Evolutionary conservation across 1,139 yeast species (phyloP).

Genomic region (Torulaspora globosa): DNA sequence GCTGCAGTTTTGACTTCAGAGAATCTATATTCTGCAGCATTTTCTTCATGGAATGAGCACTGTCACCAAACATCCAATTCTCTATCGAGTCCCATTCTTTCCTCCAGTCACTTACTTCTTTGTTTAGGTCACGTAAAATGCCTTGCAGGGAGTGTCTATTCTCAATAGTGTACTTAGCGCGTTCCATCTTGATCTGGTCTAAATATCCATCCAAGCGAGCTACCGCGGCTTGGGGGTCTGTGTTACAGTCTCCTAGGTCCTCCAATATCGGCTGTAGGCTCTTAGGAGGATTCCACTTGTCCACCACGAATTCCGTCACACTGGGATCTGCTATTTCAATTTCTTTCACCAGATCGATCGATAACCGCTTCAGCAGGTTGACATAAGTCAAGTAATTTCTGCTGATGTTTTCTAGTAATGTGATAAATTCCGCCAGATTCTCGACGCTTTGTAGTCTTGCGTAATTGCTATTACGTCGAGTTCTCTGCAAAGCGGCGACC

Average conservation of each 20-base stretch:
- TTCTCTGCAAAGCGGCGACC: conserved; percentile 12
- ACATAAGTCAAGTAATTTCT: conserved; percentile 26
- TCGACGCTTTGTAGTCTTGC: conserved; percentile 9
- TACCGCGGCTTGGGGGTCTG: conserved; percentile 18
- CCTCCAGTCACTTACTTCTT: conserved; percentile 34
- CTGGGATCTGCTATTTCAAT: conserved; percentile 25
- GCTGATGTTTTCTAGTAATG: conserved; percentile 19
- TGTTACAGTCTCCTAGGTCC: conserved; percentile 17
- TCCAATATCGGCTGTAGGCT: conserved; percentile 25
- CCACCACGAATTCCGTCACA: conserved; percentile 21
- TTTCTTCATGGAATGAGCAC: conserved; percentile 29
- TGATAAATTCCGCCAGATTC: conserved; percentile 17
- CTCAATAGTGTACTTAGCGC: conserved; percentile 33
- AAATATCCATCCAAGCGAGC: conserved; percentile 24
- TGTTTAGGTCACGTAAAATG: conserved; percentile 22
- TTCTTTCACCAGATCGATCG: conserved; percentile 30
- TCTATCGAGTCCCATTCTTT: conserved; percentile 34
- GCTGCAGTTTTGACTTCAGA: conserved; percentile 13
- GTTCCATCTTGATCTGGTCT: conserved; percentile 30
- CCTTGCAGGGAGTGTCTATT: conserved; percentile 31
- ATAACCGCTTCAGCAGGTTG: conserved; percentile 28
- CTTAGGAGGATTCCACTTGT: conserved; percentile 27
- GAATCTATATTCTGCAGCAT: conserved; percentile 27
- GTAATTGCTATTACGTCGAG: conserved; percentile 7
- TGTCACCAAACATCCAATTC: conserved; percentile 33